A percentile compares a stretch with the other conserved stretches of the same genome.
phyloP scores from a whole-genome alignment of 495 filamentous ascomycete species.

The Hyaloscypha variabilis region DNA sequence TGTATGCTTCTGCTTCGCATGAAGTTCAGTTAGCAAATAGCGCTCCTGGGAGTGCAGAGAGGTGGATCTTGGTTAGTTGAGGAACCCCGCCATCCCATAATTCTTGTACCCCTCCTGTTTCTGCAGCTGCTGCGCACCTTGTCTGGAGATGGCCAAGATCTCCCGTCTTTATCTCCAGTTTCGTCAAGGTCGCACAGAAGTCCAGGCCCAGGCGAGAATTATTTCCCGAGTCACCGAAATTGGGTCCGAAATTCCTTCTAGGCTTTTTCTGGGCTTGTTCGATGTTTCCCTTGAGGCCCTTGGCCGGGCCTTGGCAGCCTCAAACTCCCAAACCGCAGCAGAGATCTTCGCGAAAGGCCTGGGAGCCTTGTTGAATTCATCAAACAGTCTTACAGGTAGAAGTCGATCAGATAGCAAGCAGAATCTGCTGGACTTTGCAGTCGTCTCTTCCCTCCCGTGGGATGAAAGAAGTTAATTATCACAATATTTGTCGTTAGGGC shows the following conservation, averaged over 20 bases:
- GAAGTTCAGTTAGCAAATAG: background rate
- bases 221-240: too few species aligned
- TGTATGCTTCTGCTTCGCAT: too few species aligned
- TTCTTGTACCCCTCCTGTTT: background rate
- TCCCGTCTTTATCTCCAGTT: background rate
- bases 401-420: too few species aligned
- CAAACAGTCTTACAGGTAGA: too few species aligned
- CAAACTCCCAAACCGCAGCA: too few species aligned
- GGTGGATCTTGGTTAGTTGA: background rate
- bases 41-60: background rate
- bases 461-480: background rate
- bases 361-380: too few species aligned
- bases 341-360: too few species aligned
- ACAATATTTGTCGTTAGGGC: background rate
- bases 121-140: background rate
- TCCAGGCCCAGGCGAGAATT: background rate
- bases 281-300: slow-evolving; percentile 5
- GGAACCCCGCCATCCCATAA: background rate
- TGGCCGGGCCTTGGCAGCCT: background rate
- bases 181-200: background rate
- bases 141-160: background rate
- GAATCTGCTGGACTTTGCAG: background rate
- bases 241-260: background rate
- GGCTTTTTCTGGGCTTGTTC: slow-evolving; percentile 9
- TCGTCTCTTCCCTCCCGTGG: background rate